A percentile compares a stretch with the other conserved stretches of the same genome.
phyloP scores from a whole-genome alignment of 192 early-diverging fungal genomes.

The Neocallimastix lanati region DNA sequence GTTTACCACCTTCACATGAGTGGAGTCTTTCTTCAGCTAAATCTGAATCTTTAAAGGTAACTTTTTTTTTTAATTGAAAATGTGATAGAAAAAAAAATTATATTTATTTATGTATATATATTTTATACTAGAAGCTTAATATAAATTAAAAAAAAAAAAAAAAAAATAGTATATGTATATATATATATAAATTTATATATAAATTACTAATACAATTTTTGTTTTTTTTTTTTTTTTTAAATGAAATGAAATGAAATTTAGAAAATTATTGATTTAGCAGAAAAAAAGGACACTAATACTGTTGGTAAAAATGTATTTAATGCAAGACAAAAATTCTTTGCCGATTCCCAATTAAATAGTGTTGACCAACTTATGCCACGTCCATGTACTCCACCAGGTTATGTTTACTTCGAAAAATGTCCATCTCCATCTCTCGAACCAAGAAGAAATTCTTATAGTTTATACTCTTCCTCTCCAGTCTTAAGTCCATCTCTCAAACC shows the following conservation, averaged over 20 bases:
- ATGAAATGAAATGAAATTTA: too few relatives aligned
- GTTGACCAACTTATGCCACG: neutral
- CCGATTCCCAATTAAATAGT: neutral
- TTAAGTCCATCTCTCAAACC: neutral
- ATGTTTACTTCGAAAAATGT: neutral
- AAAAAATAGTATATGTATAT: too few relatives aligned
- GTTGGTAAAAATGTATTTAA: neutral
- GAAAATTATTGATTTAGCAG: neutral
- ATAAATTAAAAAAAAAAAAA: too few relatives aligned
- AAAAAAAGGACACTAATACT: neutral
- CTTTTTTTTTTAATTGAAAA: too few relatives aligned
- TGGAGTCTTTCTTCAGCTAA: neutral
- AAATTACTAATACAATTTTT: too few relatives aligned
- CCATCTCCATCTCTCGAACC: neutral
- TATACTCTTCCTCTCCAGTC: neutral
- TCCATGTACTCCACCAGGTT: neutral
- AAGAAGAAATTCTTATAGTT: neutral
- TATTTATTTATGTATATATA: too few relatives aligned
- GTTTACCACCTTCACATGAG: neutral
- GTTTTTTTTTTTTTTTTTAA: too few relatives aligned
- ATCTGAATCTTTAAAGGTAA: neutral
- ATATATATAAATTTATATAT: too few relatives aligned
- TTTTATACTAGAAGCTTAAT: too few relatives aligned
- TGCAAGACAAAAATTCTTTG: neutral
- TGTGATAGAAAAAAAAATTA: too few relatives aligned